Percentiles rank a stretch among this genome's conserved stretches.
phyloP scores from a whole-genome alignment of 345 rosid genomes.

The Abelmoschus esculentus region DNA sequence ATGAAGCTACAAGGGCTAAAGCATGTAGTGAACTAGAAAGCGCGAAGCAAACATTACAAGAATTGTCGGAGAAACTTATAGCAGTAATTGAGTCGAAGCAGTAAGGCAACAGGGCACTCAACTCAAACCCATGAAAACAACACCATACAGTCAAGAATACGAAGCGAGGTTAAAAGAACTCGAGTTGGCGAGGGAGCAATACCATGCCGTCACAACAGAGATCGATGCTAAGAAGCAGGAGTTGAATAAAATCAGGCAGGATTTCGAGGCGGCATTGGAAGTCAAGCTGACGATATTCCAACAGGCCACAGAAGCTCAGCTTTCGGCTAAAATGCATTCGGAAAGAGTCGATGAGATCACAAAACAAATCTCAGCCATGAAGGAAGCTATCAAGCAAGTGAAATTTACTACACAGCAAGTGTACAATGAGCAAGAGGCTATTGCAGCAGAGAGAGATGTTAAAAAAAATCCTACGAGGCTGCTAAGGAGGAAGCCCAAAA shows the following conservation, averaged over 20 bases:
- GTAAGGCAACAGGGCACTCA: constrained; percentile 42
- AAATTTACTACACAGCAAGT: constrained; percentile 42
- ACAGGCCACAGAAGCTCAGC: constrained; percentile 63
- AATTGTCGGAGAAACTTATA: constrained; percentile 34
- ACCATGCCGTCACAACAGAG: constrained; percentile 33
- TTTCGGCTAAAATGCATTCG: constrained; percentile 25
- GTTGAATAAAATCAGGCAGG: constrained; percentile 60
- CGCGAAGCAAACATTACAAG: constrained; percentile 38
- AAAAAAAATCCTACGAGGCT: constrained; percentile 25
- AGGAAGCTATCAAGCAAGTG: constrained; percentile 46
- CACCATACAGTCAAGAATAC: constrained; percentile 21
- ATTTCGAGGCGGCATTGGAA: constrained; percentile 64
- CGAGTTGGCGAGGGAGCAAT: constrained; percentile 48
- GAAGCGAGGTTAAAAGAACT: constrained; percentile 40
- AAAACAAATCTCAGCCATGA: constrained; percentile 54
- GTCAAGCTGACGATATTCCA: constrained; percentile 48
- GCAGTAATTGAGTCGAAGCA: constrained; percentile 33
- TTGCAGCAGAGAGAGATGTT: constrained; percentile 38
- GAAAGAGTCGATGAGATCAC: constrained; percentile 45
- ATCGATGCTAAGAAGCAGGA: constrained; percentile 63
- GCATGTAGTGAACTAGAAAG: constrained; percentile 46
- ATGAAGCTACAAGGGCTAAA: constrained; percentile 32
- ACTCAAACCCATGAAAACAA: constrained; percentile 54
- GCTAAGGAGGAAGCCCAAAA: constrained; percentile 44
- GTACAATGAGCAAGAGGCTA: constrained; percentile 31